Evolutionary conservation across 2,329 filamentous ascomycete species (phyloP).

Genomic region (Calonectria honghensis): DNA sequence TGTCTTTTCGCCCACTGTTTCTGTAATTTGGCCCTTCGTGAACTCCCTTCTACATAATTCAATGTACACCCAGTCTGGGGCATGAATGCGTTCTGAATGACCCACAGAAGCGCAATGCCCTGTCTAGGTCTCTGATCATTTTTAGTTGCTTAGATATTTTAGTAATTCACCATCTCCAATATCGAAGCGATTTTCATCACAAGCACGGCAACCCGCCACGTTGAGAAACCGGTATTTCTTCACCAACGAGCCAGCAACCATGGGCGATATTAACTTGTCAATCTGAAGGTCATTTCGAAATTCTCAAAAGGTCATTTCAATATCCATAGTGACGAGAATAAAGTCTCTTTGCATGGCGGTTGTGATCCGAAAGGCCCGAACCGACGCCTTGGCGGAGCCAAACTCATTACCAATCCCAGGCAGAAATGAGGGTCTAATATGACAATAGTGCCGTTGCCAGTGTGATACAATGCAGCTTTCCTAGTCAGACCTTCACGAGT

Average conservation of each 20-base stretch:
- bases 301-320: not conserved
- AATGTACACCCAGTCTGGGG: not conserved
- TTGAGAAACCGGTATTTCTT: not conserved
- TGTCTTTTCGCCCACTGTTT: not conserved
- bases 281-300: not conserved
- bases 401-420: not conserved
- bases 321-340: not conserved
- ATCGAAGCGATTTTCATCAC: conserved; percentile 6
- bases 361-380: conserved; percentile 4
- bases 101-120: not conserved
- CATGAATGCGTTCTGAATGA: not conserved
- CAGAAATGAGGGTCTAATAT: conserved; percentile 1
- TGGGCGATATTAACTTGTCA: not conserved
- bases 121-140: not conserved
- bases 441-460: conserved; percentile 8
- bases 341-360: not conserved
- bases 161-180: conserved; percentile 2
- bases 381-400: not conserved
- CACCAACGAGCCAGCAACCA: not conserved
- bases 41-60: not conserved
- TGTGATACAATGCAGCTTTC: not conserved
- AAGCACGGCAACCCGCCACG: not conserved
- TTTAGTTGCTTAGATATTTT: not conserved
- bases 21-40: conserved; percentile 8
- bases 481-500: not conserved